Conservation (phyloP, 1,284 basidiomycete species). For the Blastosporella zonata region DNA sequence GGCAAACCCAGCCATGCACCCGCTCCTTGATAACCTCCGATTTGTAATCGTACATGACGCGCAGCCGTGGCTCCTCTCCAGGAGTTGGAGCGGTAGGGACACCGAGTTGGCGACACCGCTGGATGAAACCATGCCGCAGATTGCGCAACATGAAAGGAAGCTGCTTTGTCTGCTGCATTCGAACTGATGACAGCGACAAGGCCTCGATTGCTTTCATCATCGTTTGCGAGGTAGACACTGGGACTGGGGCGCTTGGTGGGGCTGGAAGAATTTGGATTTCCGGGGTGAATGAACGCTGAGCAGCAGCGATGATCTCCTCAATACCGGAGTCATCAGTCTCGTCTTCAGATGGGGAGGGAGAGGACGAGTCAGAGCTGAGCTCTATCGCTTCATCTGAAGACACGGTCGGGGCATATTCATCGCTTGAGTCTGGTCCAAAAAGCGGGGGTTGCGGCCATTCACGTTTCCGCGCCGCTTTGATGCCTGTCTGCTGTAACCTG, state of each 20-base stretch:
- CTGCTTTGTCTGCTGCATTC: conserved; percentile 30
- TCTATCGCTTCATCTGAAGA: conserved; percentile 12
- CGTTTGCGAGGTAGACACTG: conserved; percentile 18
- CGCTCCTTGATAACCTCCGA: conserved; percentile 25
- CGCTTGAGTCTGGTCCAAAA: conserved; percentile 8
- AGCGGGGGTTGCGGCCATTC: conserved; percentile 18
- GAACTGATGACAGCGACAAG: conserved; percentile 29
- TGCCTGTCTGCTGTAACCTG: conserved; percentile 12
- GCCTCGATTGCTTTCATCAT: conserved; percentile 31
- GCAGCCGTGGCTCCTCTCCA: conserved; percentile 20
- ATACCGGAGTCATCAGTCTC: conserved; percentile 14
- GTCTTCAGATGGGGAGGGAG: conserved; percentile 7
- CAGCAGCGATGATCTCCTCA: conserved; percentile 11
- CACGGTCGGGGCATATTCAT: conserved; percentile 3
- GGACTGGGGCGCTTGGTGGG: conserved; percentile 23
- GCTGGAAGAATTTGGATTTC: conserved; percentile 25
- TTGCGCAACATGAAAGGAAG: conserved; percentile 56
- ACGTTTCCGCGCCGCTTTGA: conserved; percentile 22
- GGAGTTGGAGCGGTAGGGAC: conserved; percentile 24
- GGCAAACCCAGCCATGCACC: conserved; percentile 48
- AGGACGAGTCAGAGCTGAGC: conserved; percentile 6
- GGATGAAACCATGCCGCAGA: conserved; percentile 43
- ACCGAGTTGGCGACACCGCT: conserved; percentile 30
- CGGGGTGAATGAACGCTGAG: conserved; percentile 18
- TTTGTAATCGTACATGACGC: conserved; percentile 29